Percentiles rank a stretch among this genome's conserved stretches.
Conservation (phyloP, 345 rosid species). For the Eucalyptus marginata region DNA sequence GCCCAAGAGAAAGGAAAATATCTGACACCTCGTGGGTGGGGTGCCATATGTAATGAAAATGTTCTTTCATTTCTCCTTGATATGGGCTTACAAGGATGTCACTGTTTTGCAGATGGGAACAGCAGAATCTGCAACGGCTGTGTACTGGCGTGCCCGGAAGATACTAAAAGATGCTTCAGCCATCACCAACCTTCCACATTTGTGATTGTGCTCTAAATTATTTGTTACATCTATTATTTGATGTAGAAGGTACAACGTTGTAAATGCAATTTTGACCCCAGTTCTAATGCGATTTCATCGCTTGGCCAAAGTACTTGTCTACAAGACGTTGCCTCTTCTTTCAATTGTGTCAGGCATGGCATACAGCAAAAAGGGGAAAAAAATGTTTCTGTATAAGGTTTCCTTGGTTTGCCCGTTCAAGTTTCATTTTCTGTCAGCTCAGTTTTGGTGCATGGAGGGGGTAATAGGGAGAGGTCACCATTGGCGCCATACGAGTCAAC, state of each 20-base stretch:
- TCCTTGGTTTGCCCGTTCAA: neutral
- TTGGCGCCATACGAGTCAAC: neutral
- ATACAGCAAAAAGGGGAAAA: neutral
- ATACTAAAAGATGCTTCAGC: constrained; percentile 35
- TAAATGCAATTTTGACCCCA: neutral
- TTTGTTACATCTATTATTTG: neutral
- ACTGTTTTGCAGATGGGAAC: constrained; percentile 62
- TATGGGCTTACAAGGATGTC: neutral
- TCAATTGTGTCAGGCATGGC: neutral
- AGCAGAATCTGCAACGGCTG: constrained; percentile 57
- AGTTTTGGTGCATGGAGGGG: neutral
- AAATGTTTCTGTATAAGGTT: neutral
- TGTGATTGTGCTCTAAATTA: neutral
- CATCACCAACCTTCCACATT: constrained; percentile 1
- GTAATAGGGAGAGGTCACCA: neutral
- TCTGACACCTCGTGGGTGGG: neutral
- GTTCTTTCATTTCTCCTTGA: neutral
- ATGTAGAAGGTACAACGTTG: neutral
- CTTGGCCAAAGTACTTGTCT: neutral
- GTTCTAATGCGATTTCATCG: neutral
- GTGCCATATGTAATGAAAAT: neutral
- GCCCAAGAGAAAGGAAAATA: neutral
- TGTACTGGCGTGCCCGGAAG: constrained; percentile 76
- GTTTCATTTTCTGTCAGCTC: neutral
- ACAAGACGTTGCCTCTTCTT: neutral